Base-by-base conservation (phyloP, 208 protist genomes). In the Porcisia deanei region DNA sequence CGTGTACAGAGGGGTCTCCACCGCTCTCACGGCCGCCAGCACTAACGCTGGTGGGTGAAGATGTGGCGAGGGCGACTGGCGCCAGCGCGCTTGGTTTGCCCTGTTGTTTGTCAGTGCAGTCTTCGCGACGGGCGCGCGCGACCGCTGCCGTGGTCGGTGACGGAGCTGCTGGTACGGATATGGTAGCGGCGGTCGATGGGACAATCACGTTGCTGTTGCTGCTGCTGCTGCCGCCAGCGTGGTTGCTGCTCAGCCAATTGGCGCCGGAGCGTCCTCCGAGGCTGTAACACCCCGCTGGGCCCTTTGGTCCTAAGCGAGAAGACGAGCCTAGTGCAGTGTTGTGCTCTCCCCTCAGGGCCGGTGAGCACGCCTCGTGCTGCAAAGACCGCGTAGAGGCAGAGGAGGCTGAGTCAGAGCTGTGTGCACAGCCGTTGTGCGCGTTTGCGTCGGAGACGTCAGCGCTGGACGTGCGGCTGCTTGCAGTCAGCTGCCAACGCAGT, bases 401-500 rank as follows among this genome's bases (percentile, higher is more conserved):
- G 18, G 63, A 68, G 12, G 34, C 20, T 18, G 63, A 68, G 18
- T 68, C 22, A 22, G 63, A 18, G 63, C 34, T 68, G 16, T n/a
- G 41, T 25, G 63, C 41, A n/a, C 41, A 22, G 16, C 43, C 63
- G 63, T 34, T 52, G 63, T 45, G 68, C 45, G n/a, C 53, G 47
- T 52, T 37, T 41, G 47, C 37, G 39, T 75, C 76, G 0, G 69
- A 75, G 53, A 54, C 53, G 37, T 16, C 49, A n/a, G 20, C 41
- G 61, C 76, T 80, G 57, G 76, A 80, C 41, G 68, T 80, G 47
- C 70, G 69, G 47, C 59, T 55, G 30, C 73, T 75, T 18, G 30
- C 58, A 12, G 47, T 53, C 43, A 71, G 66, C 12, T 39, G 47
- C 45, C 41, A 37, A 25, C 47, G 45, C 9, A 55, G 22, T 22